These are phyloP conservation scores for Pisolithus albus DNA, from an alignment of 768 basidiomycete genomes.

Conservation along the genomic window DNA sequence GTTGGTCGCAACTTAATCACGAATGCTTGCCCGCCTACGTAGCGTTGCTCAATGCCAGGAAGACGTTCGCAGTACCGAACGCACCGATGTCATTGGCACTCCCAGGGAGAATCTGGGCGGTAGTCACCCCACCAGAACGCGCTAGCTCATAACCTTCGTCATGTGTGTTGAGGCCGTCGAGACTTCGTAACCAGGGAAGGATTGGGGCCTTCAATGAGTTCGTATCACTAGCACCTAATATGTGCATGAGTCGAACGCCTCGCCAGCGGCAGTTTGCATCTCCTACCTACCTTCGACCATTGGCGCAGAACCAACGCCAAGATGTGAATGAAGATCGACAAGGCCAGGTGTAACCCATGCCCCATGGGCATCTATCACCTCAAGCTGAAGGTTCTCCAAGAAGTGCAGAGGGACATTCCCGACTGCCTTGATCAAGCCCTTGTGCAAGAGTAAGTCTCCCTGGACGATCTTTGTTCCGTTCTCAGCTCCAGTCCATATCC, in stretches of 20 bases:
- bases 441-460: constrained; percentile 65
- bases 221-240: constrained; percentile 42
- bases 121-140: constrained; percentile 43
- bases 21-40: constrained; percentile 43
- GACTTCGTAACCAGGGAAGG: constrained; percentile 52
- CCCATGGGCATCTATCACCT: constrained; percentile 56
- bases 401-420: constrained; percentile 35
- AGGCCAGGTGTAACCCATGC: constrained; percentile 79
- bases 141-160: constrained; percentile 35
- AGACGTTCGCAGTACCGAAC: constrained; percentile 5
- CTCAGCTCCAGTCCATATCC: constrained; percentile 72
- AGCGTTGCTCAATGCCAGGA: neutral
- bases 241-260: constrained; percentile 7
- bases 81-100: constrained; percentile 21
- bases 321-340: constrained; percentile 44
- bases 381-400: constrained; percentile 17
- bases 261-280: neutral
- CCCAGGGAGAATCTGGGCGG: constrained; percentile 46
- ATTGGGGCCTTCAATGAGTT: constrained; percentile 55
- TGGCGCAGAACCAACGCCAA: constrained; percentile 36
- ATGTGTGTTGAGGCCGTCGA: constrained; percentile 42
- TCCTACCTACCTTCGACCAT: constrained; percentile 20
- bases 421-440: constrained; percentile 57
- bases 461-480: constrained; percentile 61
- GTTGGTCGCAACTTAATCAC: constrained; percentile 45